phyloP scores from a whole-genome alignment of 805 yeast species.

The Pichia manshurica region DNA sequence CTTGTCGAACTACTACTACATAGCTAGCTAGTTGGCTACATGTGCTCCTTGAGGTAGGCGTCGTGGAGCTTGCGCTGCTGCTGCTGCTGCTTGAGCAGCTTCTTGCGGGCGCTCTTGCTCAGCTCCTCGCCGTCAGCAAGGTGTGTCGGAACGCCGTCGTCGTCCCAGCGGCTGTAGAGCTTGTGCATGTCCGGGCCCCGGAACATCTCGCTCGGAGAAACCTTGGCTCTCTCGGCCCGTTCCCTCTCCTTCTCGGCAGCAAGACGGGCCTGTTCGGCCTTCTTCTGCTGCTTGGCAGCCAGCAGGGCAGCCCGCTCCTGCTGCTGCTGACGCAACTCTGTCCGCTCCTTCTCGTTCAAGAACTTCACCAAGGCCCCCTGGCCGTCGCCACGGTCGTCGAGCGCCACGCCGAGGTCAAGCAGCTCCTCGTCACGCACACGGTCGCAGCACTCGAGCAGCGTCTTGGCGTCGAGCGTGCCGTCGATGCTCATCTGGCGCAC shows the following conservation, averaged over 20 bases:
- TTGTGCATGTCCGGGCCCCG: constrained; percentile 35
- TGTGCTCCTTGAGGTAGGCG: constrained; percentile 40
- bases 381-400: constrained; percentile 82
- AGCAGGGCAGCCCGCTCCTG: constrained; percentile 51
- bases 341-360: constrained; percentile 61
- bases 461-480: constrained; percentile 40
- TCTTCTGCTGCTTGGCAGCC: constrained; percentile 33
- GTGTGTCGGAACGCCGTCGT: constrained; percentile 72
- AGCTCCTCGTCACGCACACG: constrained; percentile 65
- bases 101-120: constrained; percentile 80
- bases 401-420: constrained; percentile 68
- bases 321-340: constrained; percentile 55
- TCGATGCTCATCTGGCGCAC: constrained; percentile 71
- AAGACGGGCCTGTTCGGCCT: constrained; percentile 53
- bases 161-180: constrained; percentile 72
- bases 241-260: constrained; percentile 61
- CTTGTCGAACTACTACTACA: no score
- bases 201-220: constrained; percentile 72
- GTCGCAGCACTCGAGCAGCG: constrained; percentile 68
- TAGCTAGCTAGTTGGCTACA: neutral
- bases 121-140: constrained; percentile 76
- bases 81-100: constrained; percentile 69
- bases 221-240: constrained; percentile 57
- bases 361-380: constrained; percentile 81
- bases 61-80: constrained; percentile 78